Conservation (phyloP, 2,329 filamentous ascomycete species). For the Aspergillus hiratsukae region DNA sequence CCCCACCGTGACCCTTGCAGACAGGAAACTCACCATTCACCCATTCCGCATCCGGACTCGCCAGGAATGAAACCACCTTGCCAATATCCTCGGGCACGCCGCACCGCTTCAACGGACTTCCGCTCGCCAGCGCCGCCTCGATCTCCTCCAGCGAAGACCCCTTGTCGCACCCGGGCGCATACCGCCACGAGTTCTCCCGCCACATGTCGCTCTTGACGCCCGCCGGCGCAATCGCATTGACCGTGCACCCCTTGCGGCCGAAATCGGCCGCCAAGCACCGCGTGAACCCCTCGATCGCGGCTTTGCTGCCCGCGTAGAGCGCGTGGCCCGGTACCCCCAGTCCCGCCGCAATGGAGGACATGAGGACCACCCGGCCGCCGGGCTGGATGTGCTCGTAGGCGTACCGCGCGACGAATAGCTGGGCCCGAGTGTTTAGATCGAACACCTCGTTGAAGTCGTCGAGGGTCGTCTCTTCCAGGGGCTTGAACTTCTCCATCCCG, state of each 20-base stretch:
- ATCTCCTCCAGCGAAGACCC: constrained; percentile 48
- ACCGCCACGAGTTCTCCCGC: constrained; percentile 64
- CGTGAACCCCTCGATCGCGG: constrained; percentile 58
- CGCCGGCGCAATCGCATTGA: constrained; percentile 58
- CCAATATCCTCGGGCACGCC: constrained; percentile 57
- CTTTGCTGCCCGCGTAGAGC: constrained; percentile 56
- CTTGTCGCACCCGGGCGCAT: constrained; percentile 58
- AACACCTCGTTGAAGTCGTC: constrained; percentile 50
- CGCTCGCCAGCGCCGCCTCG: constrained; percentile 50
- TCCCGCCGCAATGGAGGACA: constrained; percentile 54
- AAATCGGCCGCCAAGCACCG: constrained; percentile 57
- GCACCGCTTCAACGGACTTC: constrained; percentile 57
- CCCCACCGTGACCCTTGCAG: neutral
- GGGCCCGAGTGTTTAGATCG: constrained; percentile 58
- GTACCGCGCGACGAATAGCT: constrained; percentile 61
- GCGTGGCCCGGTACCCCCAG: constrained; percentile 43
- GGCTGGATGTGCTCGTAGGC: constrained; percentile 66
- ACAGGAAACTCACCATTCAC: constrained; percentile 52
- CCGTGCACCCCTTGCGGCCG: constrained; percentile 53
- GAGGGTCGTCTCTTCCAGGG: constrained; percentile 24
- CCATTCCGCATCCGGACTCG: constrained; percentile 59
- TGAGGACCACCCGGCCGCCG: constrained; percentile 69
- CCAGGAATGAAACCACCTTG: constrained; percentile 53
- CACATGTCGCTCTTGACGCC: constrained; percentile 67
- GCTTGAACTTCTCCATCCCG: constrained; percentile 37